Evolutionary conservation across 2,329 filamentous ascomycete species (phyloP).

Genomic region (Colletotrichum caudatum): DNA sequence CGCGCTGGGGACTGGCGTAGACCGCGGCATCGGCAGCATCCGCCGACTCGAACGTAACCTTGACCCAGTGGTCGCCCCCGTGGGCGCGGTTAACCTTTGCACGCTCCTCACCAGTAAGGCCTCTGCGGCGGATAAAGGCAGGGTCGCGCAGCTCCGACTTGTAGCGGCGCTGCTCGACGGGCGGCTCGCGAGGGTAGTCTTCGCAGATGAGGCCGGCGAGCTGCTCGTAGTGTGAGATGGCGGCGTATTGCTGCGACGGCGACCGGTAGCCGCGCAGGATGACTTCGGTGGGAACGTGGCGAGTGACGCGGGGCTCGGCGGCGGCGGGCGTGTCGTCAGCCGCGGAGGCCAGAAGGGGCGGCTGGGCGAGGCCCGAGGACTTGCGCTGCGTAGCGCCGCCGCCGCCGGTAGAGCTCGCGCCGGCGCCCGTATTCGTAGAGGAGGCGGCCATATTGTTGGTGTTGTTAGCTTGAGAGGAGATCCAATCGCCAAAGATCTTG

Average conservation of each 20-base stretch:
- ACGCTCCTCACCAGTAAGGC: constrained; percentile 78
- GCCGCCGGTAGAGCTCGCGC: background rate
- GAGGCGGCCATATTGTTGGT: constrained; percentile 43
- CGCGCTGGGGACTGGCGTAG: constrained; percentile 77
- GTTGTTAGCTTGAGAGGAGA: constrained; percentile 60
- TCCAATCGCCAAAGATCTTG: constrained; percentile 70
- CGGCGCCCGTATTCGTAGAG: constrained; percentile 19
- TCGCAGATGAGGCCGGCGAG: constrained; percentile 90
- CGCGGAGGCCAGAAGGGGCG: constrained; percentile 49
- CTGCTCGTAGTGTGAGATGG: constrained; percentile 88
- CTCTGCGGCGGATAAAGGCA: constrained; percentile 73
- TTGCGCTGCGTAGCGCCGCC: constrained; percentile 49
- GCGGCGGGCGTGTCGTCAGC: constrained; percentile 54
- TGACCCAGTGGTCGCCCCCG: constrained; percentile 92
- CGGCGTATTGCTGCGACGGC: constrained; percentile 80
- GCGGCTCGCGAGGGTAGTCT: constrained; percentile 91
- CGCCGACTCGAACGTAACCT: constrained; percentile 82
- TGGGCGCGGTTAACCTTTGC: constrained; percentile 83
- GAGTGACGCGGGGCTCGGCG: constrained; percentile 48
- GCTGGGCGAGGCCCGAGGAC: constrained; percentile 52
- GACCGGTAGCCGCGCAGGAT: constrained; percentile 85
- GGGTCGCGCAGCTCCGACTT: constrained; percentile 80
- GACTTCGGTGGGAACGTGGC: constrained; percentile 74
- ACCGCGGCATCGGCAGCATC: constrained; percentile 78
- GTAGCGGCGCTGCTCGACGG: constrained; percentile 75